phyloP scores from a whole-genome alignment of 768 basidiomycete genomes.

The Lyophyllum shimeji region DNA sequence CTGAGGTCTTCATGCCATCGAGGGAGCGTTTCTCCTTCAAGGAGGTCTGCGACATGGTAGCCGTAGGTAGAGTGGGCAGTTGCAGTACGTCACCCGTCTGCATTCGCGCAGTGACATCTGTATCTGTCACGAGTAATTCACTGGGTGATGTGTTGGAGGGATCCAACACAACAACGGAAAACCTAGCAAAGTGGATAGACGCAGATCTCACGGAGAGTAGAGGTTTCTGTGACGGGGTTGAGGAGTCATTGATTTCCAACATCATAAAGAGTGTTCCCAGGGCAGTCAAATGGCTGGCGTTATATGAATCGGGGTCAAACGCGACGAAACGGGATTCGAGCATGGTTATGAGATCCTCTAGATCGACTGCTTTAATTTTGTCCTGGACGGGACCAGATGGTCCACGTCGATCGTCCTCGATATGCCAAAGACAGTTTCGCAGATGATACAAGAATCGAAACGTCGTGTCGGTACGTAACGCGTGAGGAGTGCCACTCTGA shows the following conservation, averaged over 20 bases:
- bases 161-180: conserved; percentile 34
- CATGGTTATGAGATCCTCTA: conserved; percentile 33
- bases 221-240: not conserved
- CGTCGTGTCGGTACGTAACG: conserved; percentile 62
- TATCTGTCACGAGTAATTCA: conserved; percentile 33
- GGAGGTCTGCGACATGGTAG: conserved; percentile 46
- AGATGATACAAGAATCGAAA: conserved; percentile 83
- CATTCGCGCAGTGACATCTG: conserved; percentile 23
- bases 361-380: conserved; percentile 10
- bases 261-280: conserved; percentile 30
- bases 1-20: conserved; percentile 27
- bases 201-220: conserved; percentile 12
- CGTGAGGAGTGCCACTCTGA: conserved; percentile 68
- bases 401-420: conserved; percentile 29
- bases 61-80: conserved; percentile 10
- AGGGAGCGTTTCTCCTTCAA: conserved; percentile 34
- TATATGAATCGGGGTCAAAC: conserved; percentile 44
- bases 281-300: conserved; percentile 27
- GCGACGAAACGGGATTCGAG: conserved; percentile 37
- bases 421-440: conserved; percentile 58
- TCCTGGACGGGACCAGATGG: conserved; percentile 4
- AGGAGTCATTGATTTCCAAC: conserved; percentile 10
- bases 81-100: conserved; percentile 24
- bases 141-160: conserved; percentile 31
- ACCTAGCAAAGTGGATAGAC: conserved; percentile 26